These are phyloP conservation scores for Didymella pinodella DNA, from an alignment of 2,329 filamentous ascomycete genomes.

Conservation along the genomic window DNA sequence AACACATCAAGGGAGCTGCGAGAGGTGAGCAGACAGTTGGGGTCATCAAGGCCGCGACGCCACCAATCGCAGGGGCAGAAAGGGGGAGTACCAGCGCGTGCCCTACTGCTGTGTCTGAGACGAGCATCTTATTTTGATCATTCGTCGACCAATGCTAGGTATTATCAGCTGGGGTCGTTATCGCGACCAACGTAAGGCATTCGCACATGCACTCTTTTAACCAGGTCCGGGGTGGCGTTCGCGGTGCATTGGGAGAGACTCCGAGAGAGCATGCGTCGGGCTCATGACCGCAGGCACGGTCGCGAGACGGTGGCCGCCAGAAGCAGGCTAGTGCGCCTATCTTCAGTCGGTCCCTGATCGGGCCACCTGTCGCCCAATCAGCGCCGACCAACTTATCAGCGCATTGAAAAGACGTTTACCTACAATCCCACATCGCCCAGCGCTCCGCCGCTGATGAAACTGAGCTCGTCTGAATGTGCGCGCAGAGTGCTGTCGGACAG, in stretches of 20 bases:
- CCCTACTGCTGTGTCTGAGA: slow-evolving; percentile 17
- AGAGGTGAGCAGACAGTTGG: slow-evolving; percentile 4
- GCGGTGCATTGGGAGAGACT: slow-evolving; percentile 7
- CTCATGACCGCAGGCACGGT: slow-evolving; percentile 19
- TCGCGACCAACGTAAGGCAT: slow-evolving; percentile 21
- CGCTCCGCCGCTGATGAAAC: slow-evolving; percentile 37
- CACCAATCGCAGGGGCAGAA: slow-evolving; percentile 6
- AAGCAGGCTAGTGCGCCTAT: slow-evolving; percentile 16
- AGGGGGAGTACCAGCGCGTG: slow-evolving; percentile 2
- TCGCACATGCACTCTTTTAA: slow-evolving; percentile 16
- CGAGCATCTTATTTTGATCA: slow-evolving; percentile 10
- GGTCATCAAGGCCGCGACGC: slow-evolving; percentile 3
- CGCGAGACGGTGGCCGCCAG: slow-evolving; percentile 8
- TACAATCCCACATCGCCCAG: slow-evolving; percentile 40
- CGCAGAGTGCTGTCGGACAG: slow-evolving; percentile 15
- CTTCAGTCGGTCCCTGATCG: slow-evolving; percentile 4
- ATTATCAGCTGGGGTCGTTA: slow-evolving; percentile 6
- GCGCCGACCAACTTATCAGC: slow-evolving; percentile 23
- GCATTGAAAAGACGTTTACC: slow-evolving; percentile 26
- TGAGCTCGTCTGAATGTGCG: slow-evolving; percentile 14
- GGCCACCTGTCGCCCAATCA: slow-evolving; percentile 20
- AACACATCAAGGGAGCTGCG: slow-evolving; percentile 2
- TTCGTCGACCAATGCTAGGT: slow-evolving; percentile 10
- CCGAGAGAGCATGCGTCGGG: slow-evolving; percentile 9
- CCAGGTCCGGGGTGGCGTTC: slow-evolving; percentile 20